Conservation (phyloP, 331 rosid species). For the Prunus yedoensis region DNA sequence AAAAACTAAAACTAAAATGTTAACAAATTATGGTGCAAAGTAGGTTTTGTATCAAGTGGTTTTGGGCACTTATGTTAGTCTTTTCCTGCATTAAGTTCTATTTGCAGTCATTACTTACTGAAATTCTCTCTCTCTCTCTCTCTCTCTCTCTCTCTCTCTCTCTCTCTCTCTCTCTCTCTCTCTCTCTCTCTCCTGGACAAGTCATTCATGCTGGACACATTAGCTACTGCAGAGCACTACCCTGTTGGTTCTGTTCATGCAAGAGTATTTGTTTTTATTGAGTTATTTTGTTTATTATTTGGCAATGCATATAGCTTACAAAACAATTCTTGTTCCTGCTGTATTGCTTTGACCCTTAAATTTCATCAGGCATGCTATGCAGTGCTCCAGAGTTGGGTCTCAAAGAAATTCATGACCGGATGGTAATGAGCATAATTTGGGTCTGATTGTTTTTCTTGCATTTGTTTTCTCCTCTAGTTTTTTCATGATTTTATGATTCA, state of each 20-base stretch:
- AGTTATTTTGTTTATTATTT: not conserved
- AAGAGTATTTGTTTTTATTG: not conserved
- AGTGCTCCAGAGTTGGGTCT: slow-evolving; percentile 56
- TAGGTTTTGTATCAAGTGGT: not conserved
- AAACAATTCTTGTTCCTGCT: not conserved
- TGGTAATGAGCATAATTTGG: slow-evolving; percentile 32
- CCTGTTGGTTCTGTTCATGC: not conserved
- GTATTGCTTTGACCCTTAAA: slow-evolving; percentile 10
- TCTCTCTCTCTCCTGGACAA: not conserved
- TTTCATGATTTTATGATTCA: not conserved
- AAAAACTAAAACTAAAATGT: not conserved
- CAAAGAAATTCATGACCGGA: slow-evolving; percentile 60
- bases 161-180: too few species aligned
- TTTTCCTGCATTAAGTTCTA: not conserved
- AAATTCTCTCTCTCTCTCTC: too few species aligned
- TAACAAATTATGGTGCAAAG: not conserved
- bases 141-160: too few species aligned
- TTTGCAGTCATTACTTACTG: not conserved
- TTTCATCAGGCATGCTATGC: slow-evolving; percentile 53
- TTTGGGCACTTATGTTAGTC: not conserved
- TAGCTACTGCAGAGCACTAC: not conserved
- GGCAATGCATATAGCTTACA: not conserved
- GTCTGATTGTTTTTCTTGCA: not conserved
- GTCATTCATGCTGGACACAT: not conserved
- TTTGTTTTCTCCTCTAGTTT: not conserved